phyloP scores from a whole-genome alignment of 2,329 filamentous ascomycete species.

The Dendryphion nanum region DNA sequence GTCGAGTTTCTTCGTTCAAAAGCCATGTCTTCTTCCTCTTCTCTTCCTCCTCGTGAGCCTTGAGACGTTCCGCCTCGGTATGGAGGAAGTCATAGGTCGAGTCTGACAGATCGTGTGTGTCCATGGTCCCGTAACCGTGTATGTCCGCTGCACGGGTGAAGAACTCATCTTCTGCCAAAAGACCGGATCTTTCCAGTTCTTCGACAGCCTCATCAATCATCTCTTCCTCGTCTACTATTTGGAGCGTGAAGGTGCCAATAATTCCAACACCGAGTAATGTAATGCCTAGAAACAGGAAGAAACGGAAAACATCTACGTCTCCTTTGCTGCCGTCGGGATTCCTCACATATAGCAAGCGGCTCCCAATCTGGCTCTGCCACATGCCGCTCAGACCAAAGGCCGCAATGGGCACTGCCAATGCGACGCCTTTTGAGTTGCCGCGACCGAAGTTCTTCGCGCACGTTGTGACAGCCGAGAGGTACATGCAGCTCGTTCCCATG shows the following conservation, averaged over 20 bases:
- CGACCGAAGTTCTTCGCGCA: slow-evolving; percentile 98
- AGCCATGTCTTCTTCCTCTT: slow-evolving; percentile 82
- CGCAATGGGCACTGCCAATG: slow-evolving; percentile 86
- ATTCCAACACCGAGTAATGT: slow-evolving; percentile 70
- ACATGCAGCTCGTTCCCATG: slow-evolving; percentile 82
- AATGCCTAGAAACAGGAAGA: slow-evolving; percentile 80
- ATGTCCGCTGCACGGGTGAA: slow-evolving; percentile 59
- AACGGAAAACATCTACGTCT: slow-evolving; percentile 73
- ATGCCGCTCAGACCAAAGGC: slow-evolving; percentile 92
- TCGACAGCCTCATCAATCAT: slow-evolving; percentile 89
- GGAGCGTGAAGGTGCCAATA: slow-evolving; percentile 70
- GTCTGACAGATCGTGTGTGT: slow-evolving; percentile 46
- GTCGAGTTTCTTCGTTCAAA: slow-evolving; percentile 83
- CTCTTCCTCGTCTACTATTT: slow-evolving; percentile 78
- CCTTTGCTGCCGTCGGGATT: slow-evolving; percentile 60
- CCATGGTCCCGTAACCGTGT: slow-evolving; percentile 63
- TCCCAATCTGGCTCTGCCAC: slow-evolving; percentile 91
- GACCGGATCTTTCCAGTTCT: slow-evolving; percentile 83
- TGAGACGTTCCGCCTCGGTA: slow-evolving; percentile 47
- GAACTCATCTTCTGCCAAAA: slow-evolving; percentile 73
- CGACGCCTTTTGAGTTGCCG: slow-evolving; percentile 82
- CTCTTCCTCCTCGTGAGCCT: slow-evolving; percentile 51
- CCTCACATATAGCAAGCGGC: slow-evolving; percentile 70
- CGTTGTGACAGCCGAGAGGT: slow-evolving; percentile 85
- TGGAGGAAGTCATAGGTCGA: slow-evolving; percentile 48